phyloP scores from a whole-genome alignment of 495 filamentous ascomycete species.

The Lichenothelia convexa region DNA sequence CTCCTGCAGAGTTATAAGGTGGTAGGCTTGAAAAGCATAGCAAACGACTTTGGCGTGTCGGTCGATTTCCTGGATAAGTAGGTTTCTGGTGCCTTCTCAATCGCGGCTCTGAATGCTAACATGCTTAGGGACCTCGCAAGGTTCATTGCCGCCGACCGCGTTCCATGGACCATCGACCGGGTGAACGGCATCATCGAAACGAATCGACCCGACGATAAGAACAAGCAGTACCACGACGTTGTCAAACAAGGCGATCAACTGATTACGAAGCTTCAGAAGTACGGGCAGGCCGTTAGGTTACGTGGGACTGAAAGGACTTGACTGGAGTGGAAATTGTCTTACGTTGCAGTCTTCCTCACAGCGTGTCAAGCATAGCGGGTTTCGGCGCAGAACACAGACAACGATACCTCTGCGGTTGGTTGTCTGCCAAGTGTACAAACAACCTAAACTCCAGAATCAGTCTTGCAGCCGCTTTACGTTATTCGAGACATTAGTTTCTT shows the following conservation, averaged over 20 bases:
- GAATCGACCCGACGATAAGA: slow-evolving; percentile 92
- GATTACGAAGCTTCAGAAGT: slow-evolving; percentile 98
- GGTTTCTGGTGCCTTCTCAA: slow-evolving; percentile 13
- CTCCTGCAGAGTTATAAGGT: slow-evolving; percentile 94
- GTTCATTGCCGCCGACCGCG: slow-evolving; percentile 87
- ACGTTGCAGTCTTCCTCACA: no score
- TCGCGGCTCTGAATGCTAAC: slow-evolving; percentile 7
- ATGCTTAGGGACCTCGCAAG: slow-evolving; percentile 65
- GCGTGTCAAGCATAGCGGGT: no score
- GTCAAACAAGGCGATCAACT: slow-evolving; percentile 92
- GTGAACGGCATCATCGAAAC: slow-evolving; percentile 97
- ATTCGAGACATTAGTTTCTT: no score
- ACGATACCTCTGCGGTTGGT: no score
- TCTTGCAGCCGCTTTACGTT: no score
- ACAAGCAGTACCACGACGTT: slow-evolving; percentile 95
- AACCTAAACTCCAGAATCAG: no score
- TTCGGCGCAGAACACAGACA: no score
- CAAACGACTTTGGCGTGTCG: slow-evolving; percentile 82
- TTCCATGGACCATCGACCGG: slow-evolving; percentile 91
- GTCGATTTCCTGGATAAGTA: slow-evolving; percentile 93
- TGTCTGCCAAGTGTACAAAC: no score
- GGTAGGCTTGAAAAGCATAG: slow-evolving; percentile 92
- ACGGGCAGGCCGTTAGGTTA: slow-evolving; percentile 86
- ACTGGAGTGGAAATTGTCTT: no score
- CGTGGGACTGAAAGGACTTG: slow-evolving; percentile 77